Percentiles rank a stretch among this genome's conserved stretches.
These are phyloP conservation scores for Diaporthe capsici DNA, from an alignment of 2,329 filamentous ascomycete species.

Conservation along the genomic window DNA sequence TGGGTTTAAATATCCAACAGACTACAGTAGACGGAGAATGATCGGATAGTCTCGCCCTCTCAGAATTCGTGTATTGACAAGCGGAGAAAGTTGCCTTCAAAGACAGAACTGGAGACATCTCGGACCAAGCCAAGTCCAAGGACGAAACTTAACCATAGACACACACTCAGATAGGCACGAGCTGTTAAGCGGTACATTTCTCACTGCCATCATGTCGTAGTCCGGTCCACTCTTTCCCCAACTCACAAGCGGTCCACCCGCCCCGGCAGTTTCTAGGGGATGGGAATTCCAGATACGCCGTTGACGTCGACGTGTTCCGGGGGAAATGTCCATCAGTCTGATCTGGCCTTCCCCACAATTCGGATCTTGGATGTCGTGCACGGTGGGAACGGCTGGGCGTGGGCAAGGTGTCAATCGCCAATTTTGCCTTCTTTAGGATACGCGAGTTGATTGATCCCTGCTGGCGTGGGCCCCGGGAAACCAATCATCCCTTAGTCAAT, in stretches of 20 bases:
- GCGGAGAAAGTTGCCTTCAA: conserved; percentile 32
- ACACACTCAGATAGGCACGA: background rate
- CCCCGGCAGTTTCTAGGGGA: conserved; percentile 11
- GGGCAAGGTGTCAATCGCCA: conserved; percentile 27
- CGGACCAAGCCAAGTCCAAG: conserved; percentile 11
- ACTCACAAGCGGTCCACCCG: conserved; percentile 17
- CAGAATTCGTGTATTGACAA: conserved; percentile 11
- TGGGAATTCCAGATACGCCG: conserved; percentile 16
- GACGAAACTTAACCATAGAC: conserved; percentile 19
- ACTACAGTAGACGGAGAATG: background rate
- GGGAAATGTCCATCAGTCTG: conserved; percentile 22
- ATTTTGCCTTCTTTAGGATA: conserved; percentile 28
- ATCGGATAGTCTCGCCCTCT: conserved; percentile 30
- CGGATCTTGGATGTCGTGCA: conserved; percentile 36
- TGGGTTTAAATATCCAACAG: conserved; percentile 33
- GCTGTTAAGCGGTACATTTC: conserved; percentile 27
- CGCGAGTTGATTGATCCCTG: background rate
- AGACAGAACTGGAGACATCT: conserved; percentile 5
- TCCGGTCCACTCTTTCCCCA: conserved; percentile 13
- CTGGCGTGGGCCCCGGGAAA: background rate
- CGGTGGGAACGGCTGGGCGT: background rate
- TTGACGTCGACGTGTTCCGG: conserved; percentile 22
- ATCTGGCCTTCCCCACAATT: conserved; percentile 36
- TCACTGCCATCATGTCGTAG: background rate
- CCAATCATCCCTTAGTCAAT: conserved; percentile 6